Base-by-base conservation (phyloP, 768 basidiomycete species). In the Russula emetica region DNA sequence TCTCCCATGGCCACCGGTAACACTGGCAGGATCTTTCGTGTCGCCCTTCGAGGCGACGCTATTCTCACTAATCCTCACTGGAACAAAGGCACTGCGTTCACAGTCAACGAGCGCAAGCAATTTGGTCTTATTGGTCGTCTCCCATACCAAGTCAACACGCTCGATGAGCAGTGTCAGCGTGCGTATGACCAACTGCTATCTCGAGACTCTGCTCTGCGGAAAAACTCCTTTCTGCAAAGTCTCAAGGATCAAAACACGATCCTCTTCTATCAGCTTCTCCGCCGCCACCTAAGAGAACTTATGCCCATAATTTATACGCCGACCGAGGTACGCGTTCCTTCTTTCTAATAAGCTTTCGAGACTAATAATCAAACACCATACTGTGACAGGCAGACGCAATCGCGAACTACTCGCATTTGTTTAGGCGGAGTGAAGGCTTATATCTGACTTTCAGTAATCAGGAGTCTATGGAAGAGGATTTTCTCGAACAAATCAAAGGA, bases 11-110 rank as follows among this genome's bases (percentile, higher is more conserved):
- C 61, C 22, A 5, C 22, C 26, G 2, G 22, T 24, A 30, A 53
- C 14, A 7, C 38, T 32, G 55, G 55, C 18, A 63, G 32, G 3
- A 51, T 63, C 26, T 68, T 73, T 56, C 78, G 74, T 38, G 75
- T 89, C 51, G 80, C 85, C 24, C 75, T 90, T 18, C 81, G 81
- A 36, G 89, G 90, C 10, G 79, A 84, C 4, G 77, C 78, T 3
- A 71, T 94, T 28, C 80, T 94, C 58, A 81, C 80, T 22, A 82
- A 78, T 51, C 86, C 90, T 0, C 79, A 83, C 14, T 87, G 83
- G 74, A 89, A 89, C 79, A 90, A 90, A 74, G 93, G 93, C 18
- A 90, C 86, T 9, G 90, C 82, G 1, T 94, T 94, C 75, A 83
- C 85, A 0, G 54, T 70, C 9, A 71, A 78, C 11, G 93, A 96